These are phyloP conservation scores for Blastobotrys aristatus DNA, from an alignment of 1,139 yeast species.

Conservation along the genomic window DNA sequence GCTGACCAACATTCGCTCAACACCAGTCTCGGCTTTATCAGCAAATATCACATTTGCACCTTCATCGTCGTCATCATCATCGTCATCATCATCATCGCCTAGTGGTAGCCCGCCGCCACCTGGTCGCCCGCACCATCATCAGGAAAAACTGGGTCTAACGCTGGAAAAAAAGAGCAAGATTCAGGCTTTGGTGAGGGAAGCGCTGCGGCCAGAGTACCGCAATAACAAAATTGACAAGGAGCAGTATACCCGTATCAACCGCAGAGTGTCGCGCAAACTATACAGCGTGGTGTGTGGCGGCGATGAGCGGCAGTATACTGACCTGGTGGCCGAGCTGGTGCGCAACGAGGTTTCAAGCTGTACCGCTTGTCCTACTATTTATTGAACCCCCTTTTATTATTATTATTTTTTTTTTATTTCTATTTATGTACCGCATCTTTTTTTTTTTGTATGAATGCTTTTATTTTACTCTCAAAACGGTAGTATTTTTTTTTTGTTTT, in stretches of 20 bases:
- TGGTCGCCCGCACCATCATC: neutral
- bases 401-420: slow-evolving; percentile 4
- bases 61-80: neutral
- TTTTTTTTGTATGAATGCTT: neutral
- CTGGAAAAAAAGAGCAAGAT: slow-evolving; percentile 46
- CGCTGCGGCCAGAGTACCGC: slow-evolving; percentile 46
- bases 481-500: no score
- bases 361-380: neutral
- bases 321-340: slow-evolving; percentile 11
- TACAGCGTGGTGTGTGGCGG: slow-evolving; percentile 32
- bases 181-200: slow-evolving; percentile 50
- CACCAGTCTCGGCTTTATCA: neutral
- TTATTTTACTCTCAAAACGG: neutral
- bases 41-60: no score
- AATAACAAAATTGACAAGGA: slow-evolving; percentile 39
- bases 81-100: neutral
- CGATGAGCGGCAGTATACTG: slow-evolving; percentile 9
- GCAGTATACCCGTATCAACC: slow-evolving; percentile 44
- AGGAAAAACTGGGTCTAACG: slow-evolving; percentile 25
- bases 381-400: neutral
- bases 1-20: slow-evolving; percentile 22
- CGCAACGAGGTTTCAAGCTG: slow-evolving; percentile 2
- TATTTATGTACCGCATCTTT: neutral
- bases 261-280: slow-evolving; percentile 40
- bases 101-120: no score